Percentiles rank a stretch among this genome's conserved stretches.
Evolutionary conservation across 805 yeast genomes (phyloP).

Genomic region (Pichia cabralensis): DNA sequence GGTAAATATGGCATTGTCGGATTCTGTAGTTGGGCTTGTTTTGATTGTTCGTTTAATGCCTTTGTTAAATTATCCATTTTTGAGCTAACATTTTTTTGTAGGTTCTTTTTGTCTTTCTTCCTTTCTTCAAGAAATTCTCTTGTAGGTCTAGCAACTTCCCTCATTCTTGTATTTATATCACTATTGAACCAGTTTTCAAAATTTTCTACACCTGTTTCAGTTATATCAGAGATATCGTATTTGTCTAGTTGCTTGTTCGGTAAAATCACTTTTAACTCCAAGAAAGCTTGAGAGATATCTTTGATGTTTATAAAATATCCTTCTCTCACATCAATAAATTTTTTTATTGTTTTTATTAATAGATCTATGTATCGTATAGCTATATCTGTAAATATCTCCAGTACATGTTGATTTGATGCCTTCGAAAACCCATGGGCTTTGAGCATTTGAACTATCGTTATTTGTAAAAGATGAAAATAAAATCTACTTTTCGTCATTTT

Average conservation of each 20-base stretch:
- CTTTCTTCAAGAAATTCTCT: conserved; percentile 17
- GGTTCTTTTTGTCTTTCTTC: conserved; percentile 12
- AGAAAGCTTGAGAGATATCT: conserved; percentile 66
- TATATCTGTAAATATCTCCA: conserved; percentile 72
- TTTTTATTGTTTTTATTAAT: conserved; percentile 39
- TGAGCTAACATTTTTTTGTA: conserved; percentile 17
- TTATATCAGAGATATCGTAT: conserved; percentile 37
- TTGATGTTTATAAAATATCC: conserved; percentile 33
- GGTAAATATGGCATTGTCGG: conserved; percentile 15
- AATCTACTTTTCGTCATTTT: conserved; percentile 19
- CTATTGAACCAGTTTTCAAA: conserved; percentile 51
- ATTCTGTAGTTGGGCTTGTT: conserved; percentile 18
- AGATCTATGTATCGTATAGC: conserved; percentile 53
- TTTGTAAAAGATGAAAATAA: conserved; percentile 23
- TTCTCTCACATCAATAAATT: conserved; percentile 38
- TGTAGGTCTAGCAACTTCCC: conserved; percentile 28
- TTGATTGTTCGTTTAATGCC: conserved; percentile 21
- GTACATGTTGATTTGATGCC: conserved; percentile 50
- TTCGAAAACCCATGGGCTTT: conserved; percentile 79
- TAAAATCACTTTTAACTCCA: conserved; percentile 49
- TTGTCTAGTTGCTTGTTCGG: conserved; percentile 49
- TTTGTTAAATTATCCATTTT: conserved; percentile 26
- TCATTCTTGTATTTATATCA: conserved; percentile 33
- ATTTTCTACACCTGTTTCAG: conserved; percentile 37
- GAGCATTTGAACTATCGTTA: conserved; percentile 41